A percentile compares a stretch with the other conserved stretches of the same genome.
These are phyloP conservation scores for Antrodiella citrinella DNA, from an alignment of 768 basidiomycete genomes.

Conservation along the genomic window DNA sequence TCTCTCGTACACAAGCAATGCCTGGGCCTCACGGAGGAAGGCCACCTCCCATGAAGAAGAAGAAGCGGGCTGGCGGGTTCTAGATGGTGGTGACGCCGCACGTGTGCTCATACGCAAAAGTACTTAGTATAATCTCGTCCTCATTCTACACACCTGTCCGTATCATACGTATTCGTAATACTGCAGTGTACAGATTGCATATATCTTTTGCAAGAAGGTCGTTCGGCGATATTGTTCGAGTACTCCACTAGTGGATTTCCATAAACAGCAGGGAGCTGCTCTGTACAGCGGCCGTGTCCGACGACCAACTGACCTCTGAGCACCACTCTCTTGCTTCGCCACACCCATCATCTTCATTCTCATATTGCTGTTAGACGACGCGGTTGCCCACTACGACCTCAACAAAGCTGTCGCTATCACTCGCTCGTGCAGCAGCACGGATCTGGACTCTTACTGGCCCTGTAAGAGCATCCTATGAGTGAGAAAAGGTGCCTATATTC, in stretches of 20 bases:
- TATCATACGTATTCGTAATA: too few relatives aligned
- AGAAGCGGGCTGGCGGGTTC: constrained; percentile 73
- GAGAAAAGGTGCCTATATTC: constrained; percentile 46
- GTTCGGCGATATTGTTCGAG: neutral
- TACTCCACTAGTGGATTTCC: neutral
- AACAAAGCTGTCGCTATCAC: neutral
- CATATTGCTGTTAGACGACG: neutral
- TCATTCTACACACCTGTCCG: neutral
- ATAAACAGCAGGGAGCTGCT: neutral
- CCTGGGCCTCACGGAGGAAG: constrained; percentile 69
- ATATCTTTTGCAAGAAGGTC: neutral
- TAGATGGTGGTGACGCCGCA: constrained; percentile 29
- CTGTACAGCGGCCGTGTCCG: neutral
- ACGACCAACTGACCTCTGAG: neutral
- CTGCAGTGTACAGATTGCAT: too few relatives aligned
- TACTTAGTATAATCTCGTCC: neutral
- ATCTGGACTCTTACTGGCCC: constrained; percentile 65
- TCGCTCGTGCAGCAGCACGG: constrained; percentile 58
- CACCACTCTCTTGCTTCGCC: constrained; percentile 3
- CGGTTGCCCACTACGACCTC: constrained; percentile 6
- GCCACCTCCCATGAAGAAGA: constrained; percentile 42
- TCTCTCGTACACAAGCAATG: constrained; percentile 58
- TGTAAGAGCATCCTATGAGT: constrained; percentile 68
- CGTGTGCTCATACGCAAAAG: too few relatives aligned
- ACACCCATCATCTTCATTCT: neutral